Percentiles rank a stretch among this genome's conserved stretches.
phyloP scores from a whole-genome alignment of 83 land plant species.

The Diphasiastrum complanatum region DNA sequence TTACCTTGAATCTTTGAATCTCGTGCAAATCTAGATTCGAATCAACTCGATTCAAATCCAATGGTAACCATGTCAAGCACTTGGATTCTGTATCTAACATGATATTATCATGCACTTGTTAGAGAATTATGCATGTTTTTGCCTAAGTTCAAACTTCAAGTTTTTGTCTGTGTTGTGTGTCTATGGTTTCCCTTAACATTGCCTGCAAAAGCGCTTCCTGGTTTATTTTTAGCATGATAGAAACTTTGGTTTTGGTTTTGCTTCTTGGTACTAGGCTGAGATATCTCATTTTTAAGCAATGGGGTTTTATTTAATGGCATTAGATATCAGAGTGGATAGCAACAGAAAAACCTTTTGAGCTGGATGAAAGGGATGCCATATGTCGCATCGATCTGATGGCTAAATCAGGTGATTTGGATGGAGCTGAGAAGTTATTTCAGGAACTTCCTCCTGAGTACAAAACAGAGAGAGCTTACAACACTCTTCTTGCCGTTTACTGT shows the following conservation, averaged over 20 bases:
- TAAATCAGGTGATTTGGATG: background rate
- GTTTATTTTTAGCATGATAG: too few species aligned
- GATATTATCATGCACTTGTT: too few species aligned
- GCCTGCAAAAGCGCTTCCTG: too few species aligned
- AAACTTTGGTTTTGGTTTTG: background rate
- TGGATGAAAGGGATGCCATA: slow-evolving; percentile 11
- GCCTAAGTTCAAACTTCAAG: too few species aligned
- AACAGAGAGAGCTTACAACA: slow-evolving; percentile 21
- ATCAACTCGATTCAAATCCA: too few species aligned
- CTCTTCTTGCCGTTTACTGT: slow-evolving; percentile 14
- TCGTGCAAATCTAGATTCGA: too few species aligned
- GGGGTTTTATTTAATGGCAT: background rate
- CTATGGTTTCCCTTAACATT: too few species aligned
- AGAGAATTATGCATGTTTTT: too few species aligned
- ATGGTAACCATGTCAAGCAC: too few species aligned
- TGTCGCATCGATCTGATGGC: slow-evolving; percentile 21
- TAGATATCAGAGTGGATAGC: slow-evolving; percentile 28
- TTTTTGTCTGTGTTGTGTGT: too few species aligned
- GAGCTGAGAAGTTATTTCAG: slow-evolving; percentile 7
- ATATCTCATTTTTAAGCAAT: background rate
- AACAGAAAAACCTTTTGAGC: slow-evolving; percentile 12
- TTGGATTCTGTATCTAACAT: too few species aligned
- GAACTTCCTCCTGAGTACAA: slow-evolving; percentile 19
- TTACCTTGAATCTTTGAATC: too few species aligned
- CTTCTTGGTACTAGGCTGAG: background rate